phyloP scores from a whole-genome alignment of 2,329 filamentous ascomycete genomes.

The Aspergillus tubingensis region DNA sequence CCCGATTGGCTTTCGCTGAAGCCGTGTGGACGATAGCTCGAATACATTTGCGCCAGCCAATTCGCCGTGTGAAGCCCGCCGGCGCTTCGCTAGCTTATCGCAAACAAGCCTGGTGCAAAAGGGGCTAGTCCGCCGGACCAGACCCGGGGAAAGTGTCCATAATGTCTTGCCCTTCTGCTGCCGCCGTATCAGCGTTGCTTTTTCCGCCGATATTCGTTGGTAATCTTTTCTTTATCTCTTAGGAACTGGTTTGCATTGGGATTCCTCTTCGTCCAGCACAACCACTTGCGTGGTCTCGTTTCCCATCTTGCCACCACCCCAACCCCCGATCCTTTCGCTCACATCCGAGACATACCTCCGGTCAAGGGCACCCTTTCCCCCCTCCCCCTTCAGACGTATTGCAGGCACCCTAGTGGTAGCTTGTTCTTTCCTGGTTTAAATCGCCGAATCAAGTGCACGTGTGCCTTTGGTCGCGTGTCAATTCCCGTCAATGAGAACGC shows the following conservation, averaged over 20 bases:
- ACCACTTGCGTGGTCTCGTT: neutral
- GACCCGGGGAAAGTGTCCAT: neutral
- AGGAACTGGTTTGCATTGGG: neutral
- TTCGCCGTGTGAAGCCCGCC: neutral
- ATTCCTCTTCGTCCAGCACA: neutral
- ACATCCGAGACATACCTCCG: neutral
- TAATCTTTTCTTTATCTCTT: conserved; percentile 3
- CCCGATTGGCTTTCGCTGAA: neutral
- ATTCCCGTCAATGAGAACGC: neutral
- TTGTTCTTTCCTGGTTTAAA: neutral
- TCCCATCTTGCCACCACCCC: neutral
- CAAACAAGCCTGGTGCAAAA: conserved; percentile 16
- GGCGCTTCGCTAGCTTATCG: conserved; percentile 17
- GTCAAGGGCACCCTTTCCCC: neutral
- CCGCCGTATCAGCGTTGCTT: neutral
- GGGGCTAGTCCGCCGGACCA: neutral
- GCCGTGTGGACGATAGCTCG: neutral
- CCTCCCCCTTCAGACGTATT: neutral
- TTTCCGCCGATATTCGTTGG: conserved; percentile 1
- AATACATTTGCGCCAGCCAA: neutral
- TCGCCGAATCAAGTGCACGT: neutral
- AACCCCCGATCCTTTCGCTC: neutral
- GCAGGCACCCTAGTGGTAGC: neutral
- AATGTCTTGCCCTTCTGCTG: neutral
- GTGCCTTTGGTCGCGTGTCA: neutral